Conservation (phyloP, 495 filamentous ascomycete species). For the Xylaria venustula region DNA sequence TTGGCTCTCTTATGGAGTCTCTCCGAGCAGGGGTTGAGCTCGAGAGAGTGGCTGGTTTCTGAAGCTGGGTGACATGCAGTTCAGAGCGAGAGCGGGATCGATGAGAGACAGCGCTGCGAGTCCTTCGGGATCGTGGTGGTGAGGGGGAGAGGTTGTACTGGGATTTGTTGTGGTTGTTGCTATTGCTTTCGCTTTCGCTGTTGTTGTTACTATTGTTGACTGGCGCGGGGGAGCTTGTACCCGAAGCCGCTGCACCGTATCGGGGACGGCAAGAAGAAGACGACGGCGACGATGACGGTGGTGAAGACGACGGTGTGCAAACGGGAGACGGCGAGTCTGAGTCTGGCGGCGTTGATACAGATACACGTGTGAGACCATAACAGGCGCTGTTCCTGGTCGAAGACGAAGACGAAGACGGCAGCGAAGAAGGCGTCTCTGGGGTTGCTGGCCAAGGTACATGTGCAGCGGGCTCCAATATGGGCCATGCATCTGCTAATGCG, state of each 20-base stretch:
- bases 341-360: constrained; percentile 9
- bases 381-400: constrained; percentile 13
- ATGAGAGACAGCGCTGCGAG: constrained; percentile 13
- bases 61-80: constrained; percentile 31
- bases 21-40: constrained; percentile 8
- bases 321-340: constrained; percentile 6
- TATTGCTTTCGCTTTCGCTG: no score
- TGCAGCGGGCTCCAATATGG: constrained; percentile 23
- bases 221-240: constrained; percentile 2
- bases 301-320: not conserved
- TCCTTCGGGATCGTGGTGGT: constrained; percentile 17
- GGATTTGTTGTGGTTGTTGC: not conserved
- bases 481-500: constrained; percentile 21
- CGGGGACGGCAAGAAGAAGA: not conserved
- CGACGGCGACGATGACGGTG: no score
- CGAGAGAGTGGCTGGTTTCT: constrained; percentile 22
- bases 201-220: not conserved
- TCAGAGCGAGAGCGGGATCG: constrained; percentile 14
- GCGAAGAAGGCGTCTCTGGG: not conserved
- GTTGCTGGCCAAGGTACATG: not conserved
- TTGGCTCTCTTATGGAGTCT: constrained; percentile 20
- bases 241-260: no score
- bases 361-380: constrained; percentile 13
- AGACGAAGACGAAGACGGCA: not conserved
- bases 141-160: constrained; percentile 3